These are phyloP conservation scores for Forsythia suspensa DNA, from an alignment of 257 asterid genomes.

Conservation along the genomic window DNA sequence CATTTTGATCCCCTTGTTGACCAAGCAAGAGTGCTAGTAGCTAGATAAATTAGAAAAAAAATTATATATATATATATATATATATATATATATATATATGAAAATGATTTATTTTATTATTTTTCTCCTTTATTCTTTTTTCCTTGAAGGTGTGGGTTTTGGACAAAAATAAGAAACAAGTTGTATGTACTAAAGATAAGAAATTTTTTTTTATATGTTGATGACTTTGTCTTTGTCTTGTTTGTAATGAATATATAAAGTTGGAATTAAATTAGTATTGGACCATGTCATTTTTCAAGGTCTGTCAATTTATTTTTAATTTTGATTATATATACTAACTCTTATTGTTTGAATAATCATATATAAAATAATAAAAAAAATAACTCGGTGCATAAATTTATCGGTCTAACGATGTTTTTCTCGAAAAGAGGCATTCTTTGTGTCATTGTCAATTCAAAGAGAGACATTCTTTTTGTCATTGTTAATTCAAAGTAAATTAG, in stretches of 20 bases:
- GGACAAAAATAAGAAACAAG: not conserved
- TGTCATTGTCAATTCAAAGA: not conserved
- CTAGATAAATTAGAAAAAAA: not conserved
- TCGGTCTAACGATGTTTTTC: not conserved
- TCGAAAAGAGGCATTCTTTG: not conserved
- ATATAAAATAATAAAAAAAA: too few species aligned
- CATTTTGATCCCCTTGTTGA: too few species aligned
- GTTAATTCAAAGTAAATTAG: not conserved
- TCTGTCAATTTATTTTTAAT: not conserved
- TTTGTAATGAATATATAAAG: not conserved
- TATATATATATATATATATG: not conserved
- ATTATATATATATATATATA: not conserved
- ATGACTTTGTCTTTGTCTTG: not conserved
- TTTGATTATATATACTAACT: not conserved
- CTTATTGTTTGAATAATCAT: not conserved
- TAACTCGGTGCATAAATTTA: not conserved
- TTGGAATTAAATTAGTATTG: not conserved
- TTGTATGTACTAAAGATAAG: not conserved
- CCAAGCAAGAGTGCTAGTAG: too few species aligned
- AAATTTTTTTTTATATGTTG: not conserved
- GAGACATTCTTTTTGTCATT: not conserved
- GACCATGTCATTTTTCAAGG: not conserved
- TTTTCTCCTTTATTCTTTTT: not conserved
- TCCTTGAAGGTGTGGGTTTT: not conserved
- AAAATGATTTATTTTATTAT: not conserved